A percentile compares a stretch with the other conserved stretches of the same genome.
Evolutionary conservation across 108 stramenopile genomes (phyloP).

Genomic region (Conticribra guillardii): DNA sequence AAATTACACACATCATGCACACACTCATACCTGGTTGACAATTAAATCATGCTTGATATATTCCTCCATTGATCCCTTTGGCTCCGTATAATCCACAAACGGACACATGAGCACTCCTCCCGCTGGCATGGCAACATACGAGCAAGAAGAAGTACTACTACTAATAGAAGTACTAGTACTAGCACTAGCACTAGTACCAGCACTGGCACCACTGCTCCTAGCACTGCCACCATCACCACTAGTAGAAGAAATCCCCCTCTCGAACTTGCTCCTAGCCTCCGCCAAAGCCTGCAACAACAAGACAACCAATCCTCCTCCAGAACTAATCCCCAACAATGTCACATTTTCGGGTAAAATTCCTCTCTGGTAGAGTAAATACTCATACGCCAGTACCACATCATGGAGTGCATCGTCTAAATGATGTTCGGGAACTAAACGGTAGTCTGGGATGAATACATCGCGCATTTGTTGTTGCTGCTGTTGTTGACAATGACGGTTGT

Average conservation of each 20-base stretch:
- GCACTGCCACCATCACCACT: neutral
- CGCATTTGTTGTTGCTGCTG: too few relatives aligned
- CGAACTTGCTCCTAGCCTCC: constrained; percentile 36
- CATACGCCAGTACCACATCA: constrained; percentile 68
- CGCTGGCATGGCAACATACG: constrained; percentile 49
- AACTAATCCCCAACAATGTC: constrained; percentile 65
- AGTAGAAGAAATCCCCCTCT: too few relatives aligned
- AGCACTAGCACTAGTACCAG: too few relatives aligned
- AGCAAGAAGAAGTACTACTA: too few relatives aligned
- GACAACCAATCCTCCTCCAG: constrained; percentile 68
- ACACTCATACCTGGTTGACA: constrained; percentile 62
- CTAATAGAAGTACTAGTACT: too few relatives aligned
- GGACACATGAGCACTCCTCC: constrained; percentile 76
- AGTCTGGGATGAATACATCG: constrained; percentile 75
- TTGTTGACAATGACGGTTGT: too few relatives aligned
- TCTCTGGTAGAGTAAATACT: constrained; percentile 49
- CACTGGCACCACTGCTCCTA: too few relatives aligned
- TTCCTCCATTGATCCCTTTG: constrained; percentile 66
- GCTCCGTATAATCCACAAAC: constrained; percentile 77
- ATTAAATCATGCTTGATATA: constrained; percentile 76
- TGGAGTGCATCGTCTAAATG: constrained; percentile 72
- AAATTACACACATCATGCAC: constrained; percentile 4
- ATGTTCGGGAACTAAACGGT: constrained; percentile 68
- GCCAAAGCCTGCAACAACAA: constrained; percentile 70
- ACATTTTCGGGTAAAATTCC: constrained; percentile 62